Percentiles rank a stretch among this genome's conserved stretches.
Evolutionary conservation across 305 asterid genomes (phyloP).

Genomic region (Fraxinus sp.): DNA sequence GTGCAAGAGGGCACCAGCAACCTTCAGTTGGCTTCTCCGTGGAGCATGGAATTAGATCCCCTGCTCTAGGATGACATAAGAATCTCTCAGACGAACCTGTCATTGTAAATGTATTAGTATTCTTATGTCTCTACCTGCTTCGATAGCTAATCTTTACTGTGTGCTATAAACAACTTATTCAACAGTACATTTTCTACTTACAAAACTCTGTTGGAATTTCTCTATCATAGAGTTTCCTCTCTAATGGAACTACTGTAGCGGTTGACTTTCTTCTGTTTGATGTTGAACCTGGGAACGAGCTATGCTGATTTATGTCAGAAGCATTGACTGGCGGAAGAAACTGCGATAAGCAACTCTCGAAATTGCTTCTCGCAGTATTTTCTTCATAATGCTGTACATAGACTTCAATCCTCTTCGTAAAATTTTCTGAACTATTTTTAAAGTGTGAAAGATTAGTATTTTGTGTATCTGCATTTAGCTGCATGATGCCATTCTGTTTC

Average conservation of each 20-base stretch:
- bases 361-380: slow-evolving; percentile 14
- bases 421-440: slow-evolving; percentile 16
- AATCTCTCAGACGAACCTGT: slow-evolving; percentile 50
- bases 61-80: slow-evolving; percentile 52
- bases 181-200: slow-evolving; percentile 26
- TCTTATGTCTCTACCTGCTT: neutral
- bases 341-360: slow-evolving; percentile 13
- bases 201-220: slow-evolving; percentile 32
- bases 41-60: slow-evolving; percentile 45
- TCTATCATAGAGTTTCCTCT: slow-evolving; percentile 27
- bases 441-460: neutral
- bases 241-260: slow-evolving; percentile 26
- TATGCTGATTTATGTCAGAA: slow-evolving; percentile 14
- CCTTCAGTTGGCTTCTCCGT: slow-evolving; percentile 43
- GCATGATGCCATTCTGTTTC: neutral
- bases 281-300: slow-evolving; percentile 21
- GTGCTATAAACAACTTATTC: neutral
- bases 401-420: slow-evolving; percentile 16
- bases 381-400: neutral
- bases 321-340: slow-evolving; percentile 8
- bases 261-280: slow-evolving; percentile 32
- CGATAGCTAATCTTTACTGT: neutral
- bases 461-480: slow-evolving; percentile 5
- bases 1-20: slow-evolving; percentile 61
- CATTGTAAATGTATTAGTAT: neutral